phyloP scores from a whole-genome alignment of 2,329 filamentous ascomycete genomes.

The Claviceps sorghi region DNA sequence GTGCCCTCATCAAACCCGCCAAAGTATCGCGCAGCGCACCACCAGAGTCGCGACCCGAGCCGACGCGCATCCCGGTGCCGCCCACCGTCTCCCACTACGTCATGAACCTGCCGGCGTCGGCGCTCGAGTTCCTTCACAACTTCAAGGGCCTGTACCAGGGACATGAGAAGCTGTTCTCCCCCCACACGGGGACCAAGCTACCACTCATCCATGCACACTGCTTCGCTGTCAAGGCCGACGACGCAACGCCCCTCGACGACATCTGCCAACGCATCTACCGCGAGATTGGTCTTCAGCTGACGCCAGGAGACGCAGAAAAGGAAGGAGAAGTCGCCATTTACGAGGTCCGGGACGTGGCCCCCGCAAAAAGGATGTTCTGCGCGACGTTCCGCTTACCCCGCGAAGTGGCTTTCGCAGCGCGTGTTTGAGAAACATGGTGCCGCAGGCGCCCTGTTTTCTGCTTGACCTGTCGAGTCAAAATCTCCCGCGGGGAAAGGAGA shows the following conservation, averaged over 20 bases:
- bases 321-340: slow-evolving; percentile 41
- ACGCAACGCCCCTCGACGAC: slow-evolving; percentile 48
- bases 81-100: slow-evolving; percentile 80
- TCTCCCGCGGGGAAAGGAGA: not conserved
- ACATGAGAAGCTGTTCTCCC: slow-evolving; percentile 49
- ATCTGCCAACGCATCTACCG: slow-evolving; percentile 26
- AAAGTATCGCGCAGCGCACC: slow-evolving; percentile 24
- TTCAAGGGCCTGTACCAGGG: slow-evolving; percentile 63
- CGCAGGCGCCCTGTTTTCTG: not conserved
- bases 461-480: not conserved
- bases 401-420: slow-evolving; percentile 61
- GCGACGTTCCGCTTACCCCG: slow-evolving; percentile 75
- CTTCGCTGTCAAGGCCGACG: slow-evolving; percentile 71
- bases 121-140: slow-evolving; percentile 62
- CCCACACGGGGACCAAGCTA: slow-evolving; percentile 43
- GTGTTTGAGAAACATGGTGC: slow-evolving; percentile 5
- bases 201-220: slow-evolving; percentile 90
- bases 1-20: slow-evolving; percentile 34
- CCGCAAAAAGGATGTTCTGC: slow-evolving; percentile 94
- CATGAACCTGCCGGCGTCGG: slow-evolving; percentile 91
- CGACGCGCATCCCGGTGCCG: slow-evolving; percentile 42
- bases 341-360: slow-evolving; percentile 75
- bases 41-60: slow-evolving; percentile 21
- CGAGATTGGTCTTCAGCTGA: slow-evolving; percentile 26
- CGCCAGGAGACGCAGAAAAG: slow-evolving; percentile 29